Conservation (phyloP, 2,329 filamentous ascomycete genomes). For the Mycocentrospora acerina region DNA sequence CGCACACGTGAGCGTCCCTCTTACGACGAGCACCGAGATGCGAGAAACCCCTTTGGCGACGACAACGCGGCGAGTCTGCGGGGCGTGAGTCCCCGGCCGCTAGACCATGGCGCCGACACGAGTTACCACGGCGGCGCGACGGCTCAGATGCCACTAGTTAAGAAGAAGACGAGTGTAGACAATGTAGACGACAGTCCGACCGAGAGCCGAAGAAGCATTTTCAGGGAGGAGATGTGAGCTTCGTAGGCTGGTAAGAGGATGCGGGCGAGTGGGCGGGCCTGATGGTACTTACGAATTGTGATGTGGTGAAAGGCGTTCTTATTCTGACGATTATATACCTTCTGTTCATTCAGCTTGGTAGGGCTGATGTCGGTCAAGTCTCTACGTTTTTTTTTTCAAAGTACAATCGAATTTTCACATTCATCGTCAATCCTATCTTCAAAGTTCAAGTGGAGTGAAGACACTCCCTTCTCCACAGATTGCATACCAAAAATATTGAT, state of each 20-base stretch:
- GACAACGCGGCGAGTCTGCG: constrained; percentile 55
- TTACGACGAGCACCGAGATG: constrained; percentile 37
- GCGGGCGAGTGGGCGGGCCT: not conserved
- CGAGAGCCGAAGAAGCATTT: constrained; percentile 66
- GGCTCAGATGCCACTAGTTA: constrained; percentile 45
- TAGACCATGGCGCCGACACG: constrained; percentile 53
- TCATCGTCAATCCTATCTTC: too few relatives aligned
- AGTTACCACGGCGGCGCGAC: constrained; percentile 41
- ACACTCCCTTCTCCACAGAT: too few relatives aligned
- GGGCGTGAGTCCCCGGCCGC: constrained; percentile 74
- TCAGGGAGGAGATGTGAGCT: constrained; percentile 65
- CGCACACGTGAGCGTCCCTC: constrained; percentile 51
- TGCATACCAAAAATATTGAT: too few relatives aligned
- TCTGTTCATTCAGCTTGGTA: not conserved
- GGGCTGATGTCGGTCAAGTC: too few relatives aligned
- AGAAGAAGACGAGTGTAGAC: constrained; percentile 34
- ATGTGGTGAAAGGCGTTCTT: not conserved
- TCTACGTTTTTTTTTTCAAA: too few relatives aligned
- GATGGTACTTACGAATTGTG: not conserved
- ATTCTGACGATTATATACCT: not conserved
- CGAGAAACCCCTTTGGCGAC: constrained; percentile 44
- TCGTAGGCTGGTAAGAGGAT: not conserved
- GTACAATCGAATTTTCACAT: too few relatives aligned
- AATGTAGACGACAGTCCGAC: constrained; percentile 59
- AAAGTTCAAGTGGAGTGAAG: too few relatives aligned